Conservation (phyloP, 768 basidiomycete genomes). For the Cubamyces lactineus region DNA sequence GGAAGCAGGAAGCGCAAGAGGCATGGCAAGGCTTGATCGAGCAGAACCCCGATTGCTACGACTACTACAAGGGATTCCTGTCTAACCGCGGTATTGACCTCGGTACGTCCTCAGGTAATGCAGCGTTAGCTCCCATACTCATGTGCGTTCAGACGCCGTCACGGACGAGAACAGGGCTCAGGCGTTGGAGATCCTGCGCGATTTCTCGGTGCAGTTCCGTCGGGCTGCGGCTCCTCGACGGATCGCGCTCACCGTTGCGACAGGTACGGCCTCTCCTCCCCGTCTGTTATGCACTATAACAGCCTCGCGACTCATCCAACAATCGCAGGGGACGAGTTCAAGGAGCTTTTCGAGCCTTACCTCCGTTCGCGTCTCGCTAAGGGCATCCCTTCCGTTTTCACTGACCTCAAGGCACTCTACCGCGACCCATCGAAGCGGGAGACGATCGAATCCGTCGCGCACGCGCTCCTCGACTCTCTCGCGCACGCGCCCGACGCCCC, state of each 20-base stretch:
- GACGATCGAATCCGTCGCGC: slow-evolving; percentile 69
- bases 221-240: slow-evolving; percentile 73
- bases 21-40: slow-evolving; percentile 83
- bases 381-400: slow-evolving; percentile 92
- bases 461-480: slow-evolving; percentile 47
- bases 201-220: slow-evolving; percentile 66
- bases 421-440: slow-evolving; percentile 61
- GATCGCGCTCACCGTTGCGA: slow-evolving; percentile 68
- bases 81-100: slow-evolving; percentile 64
- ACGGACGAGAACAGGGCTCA: slow-evolving; percentile 53
- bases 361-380: slow-evolving; percentile 70
- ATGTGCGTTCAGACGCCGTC: slow-evolving; percentile 38
- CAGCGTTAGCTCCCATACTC: neutral
- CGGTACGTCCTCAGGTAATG: slow-evolving; percentile 45
- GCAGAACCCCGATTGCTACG: slow-evolving; percentile 81
- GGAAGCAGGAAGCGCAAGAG: slow-evolving; percentile 70
- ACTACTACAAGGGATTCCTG: slow-evolving; percentile 80
- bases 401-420: slow-evolving; percentile 89
- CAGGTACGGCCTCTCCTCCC: slow-evolving; percentile 44
- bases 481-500: slow-evolving; percentile 39
- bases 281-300: too few relatives aligned
- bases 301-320: neutral
- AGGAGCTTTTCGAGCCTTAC: slow-evolving; percentile 64
- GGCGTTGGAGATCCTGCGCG: slow-evolving; percentile 59
- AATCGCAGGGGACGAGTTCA: slow-evolving; percentile 66